phyloP scores from a whole-genome alignment of 345 rosid genomes.

The Hirschfeldia incana region DNA sequence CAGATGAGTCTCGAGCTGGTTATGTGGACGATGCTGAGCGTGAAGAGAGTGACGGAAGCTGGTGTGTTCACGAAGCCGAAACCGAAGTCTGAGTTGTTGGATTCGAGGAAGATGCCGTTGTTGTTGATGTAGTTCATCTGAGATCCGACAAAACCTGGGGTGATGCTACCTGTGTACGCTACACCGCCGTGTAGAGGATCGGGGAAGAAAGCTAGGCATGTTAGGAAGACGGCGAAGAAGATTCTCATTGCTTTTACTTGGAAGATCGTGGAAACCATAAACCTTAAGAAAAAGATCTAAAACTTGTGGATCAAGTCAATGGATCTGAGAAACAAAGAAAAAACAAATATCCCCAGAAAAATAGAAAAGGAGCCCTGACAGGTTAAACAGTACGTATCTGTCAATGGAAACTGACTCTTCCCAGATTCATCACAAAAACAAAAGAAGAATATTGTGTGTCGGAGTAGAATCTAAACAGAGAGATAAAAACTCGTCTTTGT shows the following conservation, averaged over 20 bases:
- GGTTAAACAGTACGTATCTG: too few relatives aligned
- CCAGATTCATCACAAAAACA: too few relatives aligned
- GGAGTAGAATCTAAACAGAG: neutral
- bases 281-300: conserved; percentile 2
- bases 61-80: conserved; percentile 56
- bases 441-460: too few relatives aligned
- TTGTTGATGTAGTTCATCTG: conserved; percentile 71
- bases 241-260: conserved; percentile 43
- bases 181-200: conserved; percentile 47
- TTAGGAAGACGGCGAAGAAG: conserved; percentile 32
- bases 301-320: conserved; percentile 32
- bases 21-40: conserved; percentile 56
- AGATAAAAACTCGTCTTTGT: conserved; percentile 12
- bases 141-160: conserved; percentile 59
- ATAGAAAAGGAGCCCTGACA: neutral
- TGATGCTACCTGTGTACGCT: conserved; percentile 40
- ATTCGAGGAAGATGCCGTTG: conserved; percentile 63
- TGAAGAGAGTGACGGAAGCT: conserved; percentile 50
- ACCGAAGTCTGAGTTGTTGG: conserved; percentile 62
- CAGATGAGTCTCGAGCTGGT: conserved; percentile 49
- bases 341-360: neutral
- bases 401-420: too few relatives aligned
- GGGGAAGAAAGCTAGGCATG: conserved; percentile 32
- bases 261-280: conserved; percentile 4
- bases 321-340: conserved; percentile 28